These are phyloP conservation scores for Solanum sparsipilum DNA, from an alignment of 257 asterid genomes.

Conservation along the genomic window DNA sequence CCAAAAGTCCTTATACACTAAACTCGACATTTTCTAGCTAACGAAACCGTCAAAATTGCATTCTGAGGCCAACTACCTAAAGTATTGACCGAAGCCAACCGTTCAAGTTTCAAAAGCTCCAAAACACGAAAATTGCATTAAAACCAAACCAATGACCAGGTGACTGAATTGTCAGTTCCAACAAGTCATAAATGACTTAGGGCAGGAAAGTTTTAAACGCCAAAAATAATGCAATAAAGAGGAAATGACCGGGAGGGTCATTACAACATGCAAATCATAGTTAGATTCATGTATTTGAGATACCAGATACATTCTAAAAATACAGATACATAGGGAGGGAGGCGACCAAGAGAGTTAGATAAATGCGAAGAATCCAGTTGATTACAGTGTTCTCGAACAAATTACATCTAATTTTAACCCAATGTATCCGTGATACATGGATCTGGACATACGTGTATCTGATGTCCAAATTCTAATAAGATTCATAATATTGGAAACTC, in stretches of 20 bases:
- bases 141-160: background rate
- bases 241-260: background rate
- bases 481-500: no score
- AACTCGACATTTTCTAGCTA: background rate
- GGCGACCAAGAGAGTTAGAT: no score
- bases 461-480: no score
- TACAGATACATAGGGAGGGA: no score
- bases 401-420: no score
- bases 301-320: no score
- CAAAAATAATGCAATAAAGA: background rate
- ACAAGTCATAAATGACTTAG: background rate
- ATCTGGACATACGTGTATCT: no score
- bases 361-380: no score
- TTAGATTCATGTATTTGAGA: no score
- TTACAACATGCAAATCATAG: no score
- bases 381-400: no score
- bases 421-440: no score
- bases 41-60: background rate
- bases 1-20: background rate
- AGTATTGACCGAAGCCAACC: background rate
- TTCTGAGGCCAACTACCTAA: background rate
- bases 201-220: background rate
- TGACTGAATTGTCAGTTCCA: background rate
- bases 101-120: background rate
- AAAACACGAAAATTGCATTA: background rate